Base-by-base conservation (phyloP, 2,329 filamentous ascomycete genomes). In the Pseudogymnoascus sp. region DNA sequence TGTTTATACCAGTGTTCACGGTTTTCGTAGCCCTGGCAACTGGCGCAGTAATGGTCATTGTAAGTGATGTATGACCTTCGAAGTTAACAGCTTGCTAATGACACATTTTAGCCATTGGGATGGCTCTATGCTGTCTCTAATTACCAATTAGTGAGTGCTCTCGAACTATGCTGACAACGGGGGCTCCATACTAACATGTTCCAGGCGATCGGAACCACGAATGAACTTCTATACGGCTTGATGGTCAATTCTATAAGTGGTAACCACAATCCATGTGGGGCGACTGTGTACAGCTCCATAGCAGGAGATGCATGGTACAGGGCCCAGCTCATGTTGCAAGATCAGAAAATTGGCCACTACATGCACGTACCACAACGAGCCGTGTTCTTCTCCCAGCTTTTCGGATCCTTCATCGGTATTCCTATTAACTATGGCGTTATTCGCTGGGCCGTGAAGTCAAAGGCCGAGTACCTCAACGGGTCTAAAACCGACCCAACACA, bases 281-380 rank as follows among this genome's bases (percentile, higher is more conserved):
- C 84, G 1, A 82, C 81, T 0, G 77, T 81, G 0, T 87, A 86
- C 68, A 81, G 84, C 6, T 75, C 81, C 8, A 85, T 87, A 14
- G 83, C 84, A 1, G 84, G 84, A 11, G 83, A 86, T 62, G 83
- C 84, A 2, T 87, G 84, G 84, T 85, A 85, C 64, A 74, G 82
- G 14, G 81, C 82, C 0, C 81, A 83, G 67, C 77, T 79, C 21
- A 84, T 85, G 77, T 75, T 86, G 0, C 83, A 87, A 68, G 85
- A 87, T 69, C 82, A 83, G 70, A 85, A 86, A 69, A 85, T 87
- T n/a, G 84, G 83, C 0, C 83, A 86, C 67, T 87, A 86, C 67
- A 84, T 85, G 80, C 83, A 87, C 62, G 78, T 87, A 0, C 82
- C 84, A 0, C 84, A 84, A 1, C 80, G 81, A 11, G 76, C 80